These are phyloP conservation scores for Collybiopsis luxurians DNA, from an alignment of 768 basidiomycete species.

Conservation along the genomic window DNA sequence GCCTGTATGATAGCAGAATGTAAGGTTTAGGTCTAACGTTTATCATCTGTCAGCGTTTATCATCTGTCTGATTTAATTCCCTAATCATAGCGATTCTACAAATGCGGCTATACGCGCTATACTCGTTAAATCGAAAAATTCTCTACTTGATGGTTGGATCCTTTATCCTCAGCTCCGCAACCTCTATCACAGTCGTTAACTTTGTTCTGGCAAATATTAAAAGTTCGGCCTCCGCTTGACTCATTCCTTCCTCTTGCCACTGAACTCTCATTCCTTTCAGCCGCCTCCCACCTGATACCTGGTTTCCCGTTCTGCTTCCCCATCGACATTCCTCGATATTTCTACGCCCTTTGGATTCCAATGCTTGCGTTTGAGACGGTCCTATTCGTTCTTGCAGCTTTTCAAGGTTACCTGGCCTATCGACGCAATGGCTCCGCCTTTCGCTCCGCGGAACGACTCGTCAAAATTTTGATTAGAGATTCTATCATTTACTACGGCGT, in stretches of 20 bases:
- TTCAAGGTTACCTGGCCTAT: conserved; percentile 46
- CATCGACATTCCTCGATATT: conserved; percentile 32
- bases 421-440: conserved; percentile 32
- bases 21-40: conserved; percentile 19
- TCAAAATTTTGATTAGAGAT: conserved; percentile 52
- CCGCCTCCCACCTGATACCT: conserved; percentile 9
- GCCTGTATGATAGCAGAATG: conserved; percentile 54
- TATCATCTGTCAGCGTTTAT: background rate
- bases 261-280: background rate
- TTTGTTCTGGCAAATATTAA: conserved; percentile 26
- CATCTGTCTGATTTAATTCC: background rate
- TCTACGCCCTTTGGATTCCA: conserved; percentile 64
- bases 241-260: background rate
- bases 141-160: conserved; percentile 41
- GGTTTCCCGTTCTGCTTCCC: conserved; percentile 42
- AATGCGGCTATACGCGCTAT: conserved; percentile 62
- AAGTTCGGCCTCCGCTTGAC: background rate
- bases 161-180: conserved; percentile 36
- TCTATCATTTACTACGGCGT: conserved; percentile 56
- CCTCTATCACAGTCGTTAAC: conserved; percentile 48
- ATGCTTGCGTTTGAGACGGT: conserved; percentile 52
- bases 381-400: conserved; percentile 49
- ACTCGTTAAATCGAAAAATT: conserved; percentile 48
- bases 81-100: conserved; percentile 51
- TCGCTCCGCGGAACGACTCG: conserved; percentile 40